Evolutionary conservation across 371 early-diverging fungal species (phyloP).

Genomic region (Blastocladiella emersonii): DNA sequence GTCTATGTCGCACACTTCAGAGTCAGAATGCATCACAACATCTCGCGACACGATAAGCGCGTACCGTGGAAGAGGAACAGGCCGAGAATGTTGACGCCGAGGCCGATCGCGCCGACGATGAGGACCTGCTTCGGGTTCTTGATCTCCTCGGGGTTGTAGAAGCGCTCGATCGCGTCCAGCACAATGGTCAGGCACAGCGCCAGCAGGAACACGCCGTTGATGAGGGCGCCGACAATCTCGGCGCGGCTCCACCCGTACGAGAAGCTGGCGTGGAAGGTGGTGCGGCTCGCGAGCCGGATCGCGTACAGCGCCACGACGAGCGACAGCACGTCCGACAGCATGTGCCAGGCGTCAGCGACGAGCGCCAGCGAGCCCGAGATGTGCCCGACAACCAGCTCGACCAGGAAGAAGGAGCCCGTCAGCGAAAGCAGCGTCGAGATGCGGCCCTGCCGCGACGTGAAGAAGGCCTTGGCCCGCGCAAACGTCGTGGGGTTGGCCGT

Average conservation of each 20-base stretch:
- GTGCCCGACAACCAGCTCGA: conserved; percentile 67
- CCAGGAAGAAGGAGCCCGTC: conserved; percentile 51
- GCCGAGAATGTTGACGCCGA: conserved; percentile 68
- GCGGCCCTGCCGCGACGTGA: conserved; percentile 6
- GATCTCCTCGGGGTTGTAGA: conserved; percentile 48
- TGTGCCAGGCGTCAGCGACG: conserved; percentile 88
- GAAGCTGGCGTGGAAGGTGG: conserved; percentile 39
- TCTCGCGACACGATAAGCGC: no score
- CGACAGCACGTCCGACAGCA: conserved; percentile 71
- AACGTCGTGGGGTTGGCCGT: no score
- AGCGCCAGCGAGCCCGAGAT: conserved; percentile 64
- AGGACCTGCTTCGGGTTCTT: conserved; percentile 60
- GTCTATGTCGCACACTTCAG: no score
- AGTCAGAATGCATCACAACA: no score
- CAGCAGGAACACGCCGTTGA: conserved; percentile 76
- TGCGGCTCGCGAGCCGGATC: conserved; percentile 34
- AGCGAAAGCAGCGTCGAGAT: conserved; percentile 46
- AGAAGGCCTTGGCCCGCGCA: no score
- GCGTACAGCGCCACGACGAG: conserved; percentile 76
- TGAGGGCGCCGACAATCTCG: conserved; percentile 78
- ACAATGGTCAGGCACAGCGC: conserved; percentile 79
- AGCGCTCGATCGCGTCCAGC: conserved; percentile 75
- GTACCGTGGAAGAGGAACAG: conserved; percentile 61
- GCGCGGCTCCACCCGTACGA: conserved; percentile 86
- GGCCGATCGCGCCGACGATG: conserved; percentile 66